Percentiles rank a stretch among this genome's conserved stretches.
Evolutionary conservation across 495 filamentous ascomycete species (phyloP).

Genomic region (Neohortaea acidophila): DNA sequence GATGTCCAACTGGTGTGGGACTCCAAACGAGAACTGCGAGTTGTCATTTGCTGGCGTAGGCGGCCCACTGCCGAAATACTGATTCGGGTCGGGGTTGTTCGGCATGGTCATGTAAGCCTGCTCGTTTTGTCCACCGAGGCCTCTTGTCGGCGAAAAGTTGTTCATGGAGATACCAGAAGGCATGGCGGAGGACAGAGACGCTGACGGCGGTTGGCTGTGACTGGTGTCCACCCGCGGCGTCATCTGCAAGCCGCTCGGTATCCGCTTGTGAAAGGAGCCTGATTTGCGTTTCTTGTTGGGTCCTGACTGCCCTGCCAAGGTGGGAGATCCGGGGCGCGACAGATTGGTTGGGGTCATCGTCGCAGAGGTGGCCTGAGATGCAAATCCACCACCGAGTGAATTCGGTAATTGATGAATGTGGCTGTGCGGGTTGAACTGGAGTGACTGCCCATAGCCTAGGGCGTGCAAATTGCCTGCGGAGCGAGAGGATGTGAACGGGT

Average conservation of each 20-base stretch:
- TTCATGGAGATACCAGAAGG: slow-evolving; percentile 3
- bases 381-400: slow-evolving; percentile 20
- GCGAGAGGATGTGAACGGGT: slow-evolving; percentile 10
- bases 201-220: slow-evolving; percentile 14
- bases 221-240: slow-evolving; percentile 32
- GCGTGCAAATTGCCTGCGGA: slow-evolving; percentile 16
- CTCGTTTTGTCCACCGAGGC: slow-evolving; percentile 7
- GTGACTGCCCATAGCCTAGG: slow-evolving; percentile 6
- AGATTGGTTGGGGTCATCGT: slow-evolving; percentile 45
- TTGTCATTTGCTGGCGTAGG: slow-evolving; percentile 47
- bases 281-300: slow-evolving; percentile 63
- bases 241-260: slow-evolving; percentile 65
- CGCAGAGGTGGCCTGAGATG: slow-evolving; percentile 32
- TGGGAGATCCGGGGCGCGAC: slow-evolving; percentile 60
- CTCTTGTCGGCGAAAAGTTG: slow-evolving; percentile 12
- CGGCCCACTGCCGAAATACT: slow-evolving; percentile 41
- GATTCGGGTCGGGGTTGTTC: slow-evolving; percentile 11
- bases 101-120: slow-evolving; percentile 15
- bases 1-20: slow-evolving; percentile 22
- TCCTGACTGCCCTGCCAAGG: slow-evolving; percentile 35
- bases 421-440: slow-evolving; percentile 13
- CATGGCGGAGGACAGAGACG: slow-evolving; percentile 7
- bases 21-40: slow-evolving; percentile 33
- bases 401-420: slow-evolving; percentile 15
- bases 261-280: slow-evolving; percentile 28